phyloP scores from a whole-genome alignment of 1,139 yeast species.

The Arxiozyma telluris region DNA sequence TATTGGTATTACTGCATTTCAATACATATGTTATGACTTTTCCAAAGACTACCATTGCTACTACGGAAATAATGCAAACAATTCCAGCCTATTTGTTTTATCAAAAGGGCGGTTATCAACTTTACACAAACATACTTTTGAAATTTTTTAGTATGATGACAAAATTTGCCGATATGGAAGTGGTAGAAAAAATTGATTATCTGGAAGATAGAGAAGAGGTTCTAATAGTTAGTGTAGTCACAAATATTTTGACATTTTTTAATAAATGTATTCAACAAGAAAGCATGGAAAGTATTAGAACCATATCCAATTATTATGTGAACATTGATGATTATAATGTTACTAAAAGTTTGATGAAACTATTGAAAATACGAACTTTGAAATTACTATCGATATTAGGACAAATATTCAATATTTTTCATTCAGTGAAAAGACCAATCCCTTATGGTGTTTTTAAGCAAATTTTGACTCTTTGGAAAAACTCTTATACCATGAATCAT shows the following conservation, averaged over 20 bases:
- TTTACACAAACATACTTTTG: conserved; percentile 18
- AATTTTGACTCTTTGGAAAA: conserved; percentile 23
- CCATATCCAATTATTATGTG: conserved; percentile 21
- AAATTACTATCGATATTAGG: conserved; percentile 18
- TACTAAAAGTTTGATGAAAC: conserved; percentile 18
- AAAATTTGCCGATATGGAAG: conserved; percentile 28
- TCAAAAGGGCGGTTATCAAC: conserved; percentile 39
- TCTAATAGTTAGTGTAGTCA: conserved; percentile 36
- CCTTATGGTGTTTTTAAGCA: conserved; percentile 31
- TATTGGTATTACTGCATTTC: conserved; percentile 27
- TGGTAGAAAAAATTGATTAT: conserved; percentile 33
- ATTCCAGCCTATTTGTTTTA: conserved; percentile 41
- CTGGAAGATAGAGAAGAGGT: conserved; percentile 35
- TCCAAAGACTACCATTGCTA: conserved; percentile 23
- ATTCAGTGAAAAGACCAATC: conserved; percentile 16
- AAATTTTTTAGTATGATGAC: conserved; percentile 15
- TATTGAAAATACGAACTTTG: conserved; percentile 20
- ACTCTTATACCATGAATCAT: conserved; percentile 17
- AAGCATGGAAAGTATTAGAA: conserved; percentile 24
- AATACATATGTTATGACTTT: conserved; percentile 27
- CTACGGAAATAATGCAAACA: conserved; percentile 32
- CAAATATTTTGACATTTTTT: conserved; percentile 37
- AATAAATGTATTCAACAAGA: conserved; percentile 33
- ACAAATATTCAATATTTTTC: conserved; percentile 14
- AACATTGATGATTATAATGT: conserved; percentile 20